Evolutionary conservation across 345 rosid species (phyloP), one percentile per base, ranked within the genome.

Genomic region (Leavenworthia alabamica): DNA sequence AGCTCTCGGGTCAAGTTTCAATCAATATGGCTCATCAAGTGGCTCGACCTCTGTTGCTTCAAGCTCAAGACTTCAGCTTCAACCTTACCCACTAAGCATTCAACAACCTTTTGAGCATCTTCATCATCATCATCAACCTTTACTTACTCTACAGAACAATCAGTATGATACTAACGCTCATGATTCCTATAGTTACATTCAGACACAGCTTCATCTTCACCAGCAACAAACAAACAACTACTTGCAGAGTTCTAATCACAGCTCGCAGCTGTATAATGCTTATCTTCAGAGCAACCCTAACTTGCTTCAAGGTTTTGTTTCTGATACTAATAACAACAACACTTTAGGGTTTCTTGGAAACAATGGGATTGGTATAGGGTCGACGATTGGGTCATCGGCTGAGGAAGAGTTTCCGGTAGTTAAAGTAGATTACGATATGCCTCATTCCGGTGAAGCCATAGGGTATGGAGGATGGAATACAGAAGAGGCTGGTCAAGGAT

Each of bases 351-450:
- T 75, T 73, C 44, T 84, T 14, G 86, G 92, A 14, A 77, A 70
- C 56, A 79, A 64, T 58, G 82, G 81, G 28, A 70, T 80, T 19
- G 93, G 89, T 48, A 60, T 80, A 72, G 81, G 76, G 10, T 45
- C 88, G 1, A 64, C 78, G 0, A 82, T 77, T 8, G 80, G 80
- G 19, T 71, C 67, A 7, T 83, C 82, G 24, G 62, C 83, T 1
- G 79, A 77, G 6, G 90, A 82, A 42, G 96, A 83, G 37, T 79
- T 77, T 14, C 66, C 86, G 0, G 62, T 79, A 8, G 91, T 93
- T 2, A 93, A 93, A 80, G 96, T 86, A 2, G 97, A 93, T 67
- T 89, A 93, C 39, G 97, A 93, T 50, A 81, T 83, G 97, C 86
- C 82, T 14, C 14, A 41, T 53, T 62, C 74, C 2, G 47, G 75